Base-by-base conservation (phyloP, 257 asterid species). In the Striga asiatica region DNA sequence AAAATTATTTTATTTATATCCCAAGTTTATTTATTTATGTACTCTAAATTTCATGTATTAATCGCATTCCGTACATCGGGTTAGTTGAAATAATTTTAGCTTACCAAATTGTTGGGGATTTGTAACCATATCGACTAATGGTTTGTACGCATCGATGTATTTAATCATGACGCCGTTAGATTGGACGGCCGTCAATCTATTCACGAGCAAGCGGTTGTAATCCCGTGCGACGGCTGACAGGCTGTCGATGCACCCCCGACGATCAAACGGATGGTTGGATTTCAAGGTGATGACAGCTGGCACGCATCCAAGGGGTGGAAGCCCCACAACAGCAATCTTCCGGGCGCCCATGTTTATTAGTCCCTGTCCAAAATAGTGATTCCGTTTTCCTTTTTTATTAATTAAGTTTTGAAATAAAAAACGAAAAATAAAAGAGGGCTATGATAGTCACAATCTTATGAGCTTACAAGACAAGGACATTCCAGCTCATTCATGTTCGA, bases 251-350 rank as follows among this genome's bases (percentile, higher is more conserved):
- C 95, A 86, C 27, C 51, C 56, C 3, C 95, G 94, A 16, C 71
- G 60, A 0, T 25, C 34, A 9, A 71, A 32, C 2, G 61, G 56
- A 6, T 29, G n/a, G 16, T 54, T 57, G 0, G 79, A 71, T 24
- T 74, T 37, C 1, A 74, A 21, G 2, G 88, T 81, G 56, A 86
- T 83, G 46, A 76, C 74, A 16, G 53, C 48, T 32, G 95, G 95
- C 67, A 86, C 48, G 61, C 95, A 86, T 23, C 94, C 94, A 17
- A 81, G 45, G n/a, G 95, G 95, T 1, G 94, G 95, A 4, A 81
- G 60, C 17, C 94, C 95, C 50, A 54, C 82, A 0, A 83, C 0
- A 0, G 41, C 82, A 2, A 86, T 76, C 28, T 13, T 63, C 46
- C 65, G 49, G 6, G 88, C 94, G 34, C 94, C 95, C 55, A 73